These are phyloP conservation scores for Fusarium tupiense DNA, from an alignment of 2,329 filamentous ascomycete genomes.

Conservation along the genomic window DNA sequence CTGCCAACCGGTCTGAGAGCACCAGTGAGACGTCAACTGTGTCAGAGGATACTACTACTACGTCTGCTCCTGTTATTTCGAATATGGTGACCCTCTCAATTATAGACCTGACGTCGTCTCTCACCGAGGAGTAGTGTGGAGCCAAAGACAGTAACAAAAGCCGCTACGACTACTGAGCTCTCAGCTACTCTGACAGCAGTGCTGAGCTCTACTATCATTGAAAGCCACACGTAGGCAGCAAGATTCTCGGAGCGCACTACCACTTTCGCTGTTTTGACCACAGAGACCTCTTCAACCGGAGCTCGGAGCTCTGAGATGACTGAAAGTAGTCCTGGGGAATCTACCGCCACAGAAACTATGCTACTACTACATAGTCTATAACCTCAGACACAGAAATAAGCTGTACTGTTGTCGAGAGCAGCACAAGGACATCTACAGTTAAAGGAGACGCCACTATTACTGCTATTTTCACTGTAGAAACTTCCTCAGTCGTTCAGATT, in stretches of 20 bases:
- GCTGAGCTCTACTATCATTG: too few species aligned
- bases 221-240: too few species aligned
- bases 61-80: too few species aligned
- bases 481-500: background rate
- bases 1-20: background rate
- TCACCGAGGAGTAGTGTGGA: background rate
- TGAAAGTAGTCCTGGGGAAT: too few species aligned
- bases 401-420: background rate
- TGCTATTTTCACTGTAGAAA: background rate
- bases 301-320: too few species aligned
- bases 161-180: background rate
- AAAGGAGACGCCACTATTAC: background rate
- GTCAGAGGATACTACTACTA: background rate
- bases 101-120: background rate
- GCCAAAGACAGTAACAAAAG: background rate
- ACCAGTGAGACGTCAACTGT: background rate
- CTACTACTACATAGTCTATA: too few species aligned
- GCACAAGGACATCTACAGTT: accelerated
- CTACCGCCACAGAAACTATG: too few species aligned
- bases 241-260: too few species aligned
- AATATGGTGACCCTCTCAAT: background rate
- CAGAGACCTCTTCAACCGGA: too few species aligned
- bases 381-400: background rate
- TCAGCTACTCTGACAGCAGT: too few species aligned
- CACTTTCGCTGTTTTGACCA: too few species aligned